Evolutionary conservation across 2,329 filamentous ascomycete genomes (phyloP).

Genomic region (Talaromyces sp.): DNA sequence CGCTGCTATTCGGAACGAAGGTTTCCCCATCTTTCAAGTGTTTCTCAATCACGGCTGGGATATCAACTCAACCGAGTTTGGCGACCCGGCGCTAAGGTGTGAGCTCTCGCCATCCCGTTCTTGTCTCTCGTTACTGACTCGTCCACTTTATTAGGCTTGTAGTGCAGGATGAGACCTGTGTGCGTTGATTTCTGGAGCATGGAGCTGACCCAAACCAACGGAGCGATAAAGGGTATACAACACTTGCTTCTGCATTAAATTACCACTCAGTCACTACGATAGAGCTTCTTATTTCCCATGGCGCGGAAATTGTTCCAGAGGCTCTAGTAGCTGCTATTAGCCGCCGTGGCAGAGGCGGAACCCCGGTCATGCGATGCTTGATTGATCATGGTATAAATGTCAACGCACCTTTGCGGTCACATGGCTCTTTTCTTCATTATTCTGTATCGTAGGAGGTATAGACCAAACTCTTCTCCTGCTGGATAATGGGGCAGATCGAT

Average conservation of each 20-base stretch:
- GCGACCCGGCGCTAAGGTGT: not conserved
- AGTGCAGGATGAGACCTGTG: not conserved
- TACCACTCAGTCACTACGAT: not conserved
- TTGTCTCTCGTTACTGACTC: not conserved
- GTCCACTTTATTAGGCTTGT: not conserved
- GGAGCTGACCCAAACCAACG: not conserved
- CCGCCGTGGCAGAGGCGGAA: not conserved
- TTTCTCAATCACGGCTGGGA: not conserved
- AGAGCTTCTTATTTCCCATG: not conserved
- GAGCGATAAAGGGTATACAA: not conserved
- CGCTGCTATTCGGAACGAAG: not conserved
- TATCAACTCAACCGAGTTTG: not conserved
- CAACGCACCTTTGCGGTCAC: not conserved
- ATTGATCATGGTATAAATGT: not conserved
- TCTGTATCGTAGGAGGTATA: not conserved
- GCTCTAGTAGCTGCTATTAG: not conserved
- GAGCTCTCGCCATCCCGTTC: not conserved
- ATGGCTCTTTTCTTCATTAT: not conserved
- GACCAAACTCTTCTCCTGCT: not conserved
- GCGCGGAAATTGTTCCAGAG: not conserved
- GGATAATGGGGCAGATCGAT: not conserved
- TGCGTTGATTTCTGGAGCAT: not conserved
- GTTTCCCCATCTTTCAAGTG: not conserved
- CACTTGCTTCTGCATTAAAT: not conserved
- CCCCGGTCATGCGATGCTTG: not conserved